phyloP scores from a whole-genome alignment of 371 early-diverging fungal genomes.

The Mucor saturninus region DNA sequence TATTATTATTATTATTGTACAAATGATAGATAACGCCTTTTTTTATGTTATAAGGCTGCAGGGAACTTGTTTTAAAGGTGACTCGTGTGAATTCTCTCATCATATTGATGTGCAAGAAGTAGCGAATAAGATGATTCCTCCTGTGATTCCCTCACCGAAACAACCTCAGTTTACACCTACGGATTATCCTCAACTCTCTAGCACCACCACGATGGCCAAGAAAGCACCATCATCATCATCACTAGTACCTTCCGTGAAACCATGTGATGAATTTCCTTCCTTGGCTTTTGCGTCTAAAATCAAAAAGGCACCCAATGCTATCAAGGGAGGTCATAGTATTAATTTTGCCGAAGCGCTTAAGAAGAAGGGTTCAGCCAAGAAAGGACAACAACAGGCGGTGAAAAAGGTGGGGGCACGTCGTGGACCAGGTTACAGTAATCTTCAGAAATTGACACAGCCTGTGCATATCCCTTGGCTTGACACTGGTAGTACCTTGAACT shows the following conservation, averaged over 20 bases:
- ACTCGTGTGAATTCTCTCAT: conserved; percentile 71
- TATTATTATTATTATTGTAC: too few relatives aligned
- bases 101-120: conserved; percentile 52
- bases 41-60: conserved; percentile 48
- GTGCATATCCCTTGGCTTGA: conserved; percentile 62
- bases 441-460: conserved; percentile 40
- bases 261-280: conserved; percentile 44
- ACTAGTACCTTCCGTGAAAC: background rate
- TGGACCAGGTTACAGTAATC: conserved; percentile 1
- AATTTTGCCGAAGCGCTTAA: conserved; percentile 48
- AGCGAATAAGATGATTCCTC: conserved; percentile 36
- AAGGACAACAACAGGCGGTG: background rate
- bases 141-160: background rate
- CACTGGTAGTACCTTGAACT: conserved; percentile 54
- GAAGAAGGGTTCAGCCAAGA: conserved; percentile 30
- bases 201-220: background rate
- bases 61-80: conserved; percentile 73
- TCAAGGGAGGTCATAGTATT: conserved; percentile 8
- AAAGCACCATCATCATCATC: background rate
- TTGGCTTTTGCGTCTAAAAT: conserved; percentile 37
- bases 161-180: background rate
- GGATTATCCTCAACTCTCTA: conserved; percentile 37
- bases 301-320: conserved; percentile 7
- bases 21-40: too few relatives aligned
- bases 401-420: background rate